Evolutionary conservation across 441 rosid genomes (phyloP), one percentile per base, ranked within the genome.

Genomic region (Adansonia rubrostipa): DNA sequence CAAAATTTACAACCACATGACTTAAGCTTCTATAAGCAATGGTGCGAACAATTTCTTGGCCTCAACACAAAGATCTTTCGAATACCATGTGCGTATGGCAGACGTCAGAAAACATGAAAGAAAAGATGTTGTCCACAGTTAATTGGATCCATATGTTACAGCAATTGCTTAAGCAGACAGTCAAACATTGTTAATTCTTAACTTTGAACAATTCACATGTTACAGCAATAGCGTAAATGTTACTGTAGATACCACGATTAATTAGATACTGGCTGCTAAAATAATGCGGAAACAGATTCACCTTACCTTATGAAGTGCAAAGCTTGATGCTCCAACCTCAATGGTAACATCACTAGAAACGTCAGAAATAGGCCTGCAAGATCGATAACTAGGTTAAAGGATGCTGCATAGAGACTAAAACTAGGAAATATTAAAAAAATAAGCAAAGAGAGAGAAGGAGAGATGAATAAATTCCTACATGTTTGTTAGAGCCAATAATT

Each of bases 311-410:
- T 96, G 98, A 81, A 96, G 97, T 61, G 96, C 82, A 85, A 94
- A 92, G 87, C 82, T 96, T 6, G 97, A 91, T 63, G 89, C 86
- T 86, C 97, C 98, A 40, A 96, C 91, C 78, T 93, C 96, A 68
- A 96, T 81, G 7, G 90, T 89, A 33, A 96, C 95, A 85, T 96
- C 99, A 76, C 99, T 96, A 36, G 97, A 94, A 73, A 96, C 98
- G 66, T 96, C 98, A 1, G 98, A 92, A 73, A 94, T 92, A 45
- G 99, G 98, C 99, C 99, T 94, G 96, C 87, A 79, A 82, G 66
- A 86, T 54, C 73, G 82, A 33, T 42, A 78, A 66, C 72, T 66
- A 77, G 42, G 81, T 78, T 47, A 81, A 70, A 45, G 71, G 58
- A 73, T 65, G 62, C 76, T 28, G 56, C 65, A 77, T 36, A 75